Evolutionary conservation across 208 protist genomes (phyloP).

Genomic region (Phytomonas francai): DNA sequence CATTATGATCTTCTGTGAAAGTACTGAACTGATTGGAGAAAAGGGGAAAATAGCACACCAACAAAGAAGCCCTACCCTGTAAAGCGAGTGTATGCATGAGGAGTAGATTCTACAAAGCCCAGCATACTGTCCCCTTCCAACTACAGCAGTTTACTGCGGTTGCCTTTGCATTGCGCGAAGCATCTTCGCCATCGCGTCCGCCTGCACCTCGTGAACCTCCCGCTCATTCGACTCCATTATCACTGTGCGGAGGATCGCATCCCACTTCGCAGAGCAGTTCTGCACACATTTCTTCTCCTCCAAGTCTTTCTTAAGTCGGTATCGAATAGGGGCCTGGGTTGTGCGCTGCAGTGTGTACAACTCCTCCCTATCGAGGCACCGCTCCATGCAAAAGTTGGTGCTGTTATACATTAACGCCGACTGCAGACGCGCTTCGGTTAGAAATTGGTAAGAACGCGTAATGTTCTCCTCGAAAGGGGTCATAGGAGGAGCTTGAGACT

Average conservation of each 20-base stretch:
- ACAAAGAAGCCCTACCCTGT: neutral
- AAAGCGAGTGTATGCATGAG: neutral
- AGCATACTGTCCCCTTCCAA: neutral
- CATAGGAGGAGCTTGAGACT: conserved; percentile 51
- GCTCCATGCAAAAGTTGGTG: conserved; percentile 60
- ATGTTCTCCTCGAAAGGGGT: conserved; percentile 65
- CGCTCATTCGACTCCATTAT: conserved; percentile 47
- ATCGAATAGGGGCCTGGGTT: conserved; percentile 65
- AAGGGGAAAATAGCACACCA: neutral
- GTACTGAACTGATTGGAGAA: too few relatives aligned
- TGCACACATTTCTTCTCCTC: conserved; percentile 81
- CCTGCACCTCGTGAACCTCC: conserved; percentile 40
- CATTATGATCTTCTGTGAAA: neutral
- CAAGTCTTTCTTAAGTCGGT: conserved; percentile 68
- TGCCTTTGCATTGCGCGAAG: conserved; percentile 51
- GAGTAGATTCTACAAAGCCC: neutral
- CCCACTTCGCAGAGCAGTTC: conserved; percentile 75
- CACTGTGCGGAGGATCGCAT: conserved; percentile 36
- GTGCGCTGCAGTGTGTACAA: conserved; percentile 81
- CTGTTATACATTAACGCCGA: conserved; percentile 40
- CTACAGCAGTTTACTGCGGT: conserved; percentile 10
- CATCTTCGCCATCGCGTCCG: conserved; percentile 44
- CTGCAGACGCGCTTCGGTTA: conserved; percentile 47
- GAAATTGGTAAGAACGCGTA: conserved; percentile 55
- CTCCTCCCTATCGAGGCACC: conserved; percentile 81